Conservation (phyloP, 2,329 filamentous ascomycete genomes). For the Aspergillus costaricaensis region DNA sequence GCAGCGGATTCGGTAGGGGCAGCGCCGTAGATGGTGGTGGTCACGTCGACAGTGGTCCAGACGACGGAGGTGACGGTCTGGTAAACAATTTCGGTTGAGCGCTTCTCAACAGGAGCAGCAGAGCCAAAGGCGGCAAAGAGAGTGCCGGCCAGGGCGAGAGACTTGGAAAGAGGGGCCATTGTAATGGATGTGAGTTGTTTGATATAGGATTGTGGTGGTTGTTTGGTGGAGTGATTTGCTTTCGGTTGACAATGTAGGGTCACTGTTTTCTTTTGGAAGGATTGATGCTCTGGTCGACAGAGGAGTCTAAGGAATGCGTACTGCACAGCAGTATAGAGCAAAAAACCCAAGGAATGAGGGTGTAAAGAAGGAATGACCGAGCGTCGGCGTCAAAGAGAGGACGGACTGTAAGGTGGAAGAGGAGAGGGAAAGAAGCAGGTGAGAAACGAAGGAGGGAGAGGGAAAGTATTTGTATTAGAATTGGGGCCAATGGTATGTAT, state of each 20-base stretch:
- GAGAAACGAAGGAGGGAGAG: neutral
- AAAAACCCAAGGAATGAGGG: constrained; percentile 15
- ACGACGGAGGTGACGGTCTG: constrained; percentile 52
- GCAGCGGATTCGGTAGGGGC: constrained; percentile 21
- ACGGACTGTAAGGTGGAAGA: constrained; percentile 9
- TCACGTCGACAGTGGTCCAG: constrained; percentile 52
- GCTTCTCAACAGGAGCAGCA: constrained; percentile 39
- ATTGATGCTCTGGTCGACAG: constrained; percentile 11
- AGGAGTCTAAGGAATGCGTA: constrained; percentile 15
- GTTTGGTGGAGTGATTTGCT: constrained; percentile 10
- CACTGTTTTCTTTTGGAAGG: constrained; percentile 4
- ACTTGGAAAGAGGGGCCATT: constrained; percentile 43
- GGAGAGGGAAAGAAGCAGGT: constrained; percentile 6
- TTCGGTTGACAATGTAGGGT: constrained; percentile 9
- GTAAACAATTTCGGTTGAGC: constrained; percentile 47
- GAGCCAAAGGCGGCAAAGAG: constrained; percentile 36
- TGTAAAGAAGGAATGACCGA: constrained; percentile 22
- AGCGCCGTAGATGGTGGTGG: constrained; percentile 49
- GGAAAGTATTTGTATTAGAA: neutral
- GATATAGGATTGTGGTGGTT: neutral
- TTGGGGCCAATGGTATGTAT: neutral
- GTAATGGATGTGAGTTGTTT: neutral
- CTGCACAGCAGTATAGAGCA: constrained; percentile 26
- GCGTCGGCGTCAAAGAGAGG: constrained; percentile 20
- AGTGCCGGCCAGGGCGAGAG: constrained; percentile 38